Evolutionary conservation across 2,329 filamentous ascomycete species (phyloP), one percentile per base, ranked within the genome.

Genomic region (Phoma sp.): DNA sequence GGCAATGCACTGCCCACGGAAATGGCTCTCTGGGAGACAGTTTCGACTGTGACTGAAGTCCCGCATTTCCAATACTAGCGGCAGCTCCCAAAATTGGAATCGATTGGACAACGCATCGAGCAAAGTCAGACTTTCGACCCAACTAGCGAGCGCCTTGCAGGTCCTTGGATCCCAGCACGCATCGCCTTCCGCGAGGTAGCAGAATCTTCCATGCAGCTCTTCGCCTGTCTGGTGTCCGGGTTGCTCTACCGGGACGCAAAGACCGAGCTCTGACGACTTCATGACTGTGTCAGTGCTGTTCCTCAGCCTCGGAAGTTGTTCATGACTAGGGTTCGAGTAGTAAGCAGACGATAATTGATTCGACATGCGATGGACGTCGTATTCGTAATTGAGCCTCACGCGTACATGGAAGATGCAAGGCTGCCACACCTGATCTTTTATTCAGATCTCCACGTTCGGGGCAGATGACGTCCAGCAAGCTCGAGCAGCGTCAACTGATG

Each of bases 321-420:
- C 42, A 30, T 42, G 42, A 41, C 51, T 57, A 55, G 52, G 56
- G 45, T 39, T 33, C 11, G 55, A 40, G 41, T 30, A 52, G 54
- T 59, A 58, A 60, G 58, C 60, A 54, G 46, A 55, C 52, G 56
- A 60, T 52, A 55, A 62, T 62, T 65, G 58, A 60, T 44, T 60
- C 52, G 50, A 54, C 37, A 38, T 23, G 35, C 35, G 47, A 50
- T 54, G 43, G 42, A 30, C n/a, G 47, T 59, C 57, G 60, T 63
- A 57, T 62, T 29, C 41, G 35, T 42, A 33, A 39, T 41, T 46
- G 47, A 50, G 36, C 40, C 52, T 50, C 52, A 46, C 47, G 53
- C 46, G 11, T 50, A 46, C 49, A 52, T 43, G 47, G 35, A 43
- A 30, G 52, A 47, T 35, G 36, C 53, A 33, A 53, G 47, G 42